These are phyloP conservation scores for Omphalotus guepiniiformis DNA, from an alignment of 768 basidiomycete genomes.

Conservation along the genomic window DNA sequence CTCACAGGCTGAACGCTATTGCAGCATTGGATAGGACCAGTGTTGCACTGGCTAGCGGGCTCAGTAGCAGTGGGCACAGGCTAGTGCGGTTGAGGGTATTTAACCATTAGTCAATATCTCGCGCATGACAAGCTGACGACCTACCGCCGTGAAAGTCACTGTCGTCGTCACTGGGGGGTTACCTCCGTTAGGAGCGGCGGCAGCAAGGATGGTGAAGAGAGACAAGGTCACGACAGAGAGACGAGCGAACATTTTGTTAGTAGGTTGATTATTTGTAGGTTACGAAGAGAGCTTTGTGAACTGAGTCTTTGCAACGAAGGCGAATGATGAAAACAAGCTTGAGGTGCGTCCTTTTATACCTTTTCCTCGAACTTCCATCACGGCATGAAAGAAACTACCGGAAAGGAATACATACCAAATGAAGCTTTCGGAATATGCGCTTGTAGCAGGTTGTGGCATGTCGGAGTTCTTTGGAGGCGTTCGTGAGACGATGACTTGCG, in stretches of 20 bases:
- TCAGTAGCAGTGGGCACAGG: neutral
- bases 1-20: neutral
- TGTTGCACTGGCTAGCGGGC: neutral
- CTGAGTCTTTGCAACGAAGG: no score
- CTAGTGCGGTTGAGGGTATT: neutral
- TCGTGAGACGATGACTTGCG: no score
- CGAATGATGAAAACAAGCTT: no score
- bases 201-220: neutral
- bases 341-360: no score
- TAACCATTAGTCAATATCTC: neutral
- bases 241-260: slow-evolving; percentile 4
- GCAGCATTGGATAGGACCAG: neutral
- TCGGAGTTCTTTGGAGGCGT: no score
- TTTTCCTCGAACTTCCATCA: no score
- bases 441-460: no score
- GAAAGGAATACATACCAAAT: no score
- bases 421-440: no score
- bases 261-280: no score
- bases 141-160: neutral
- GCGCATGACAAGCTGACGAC: neutral
- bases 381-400: no score
- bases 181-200: neutral
- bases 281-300: no score
- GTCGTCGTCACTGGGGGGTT: neutral
- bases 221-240: neutral